Evolutionary conservation across 805 yeast species (phyloP).

Genomic region (Cyberlindnera mississippiensis): DNA sequence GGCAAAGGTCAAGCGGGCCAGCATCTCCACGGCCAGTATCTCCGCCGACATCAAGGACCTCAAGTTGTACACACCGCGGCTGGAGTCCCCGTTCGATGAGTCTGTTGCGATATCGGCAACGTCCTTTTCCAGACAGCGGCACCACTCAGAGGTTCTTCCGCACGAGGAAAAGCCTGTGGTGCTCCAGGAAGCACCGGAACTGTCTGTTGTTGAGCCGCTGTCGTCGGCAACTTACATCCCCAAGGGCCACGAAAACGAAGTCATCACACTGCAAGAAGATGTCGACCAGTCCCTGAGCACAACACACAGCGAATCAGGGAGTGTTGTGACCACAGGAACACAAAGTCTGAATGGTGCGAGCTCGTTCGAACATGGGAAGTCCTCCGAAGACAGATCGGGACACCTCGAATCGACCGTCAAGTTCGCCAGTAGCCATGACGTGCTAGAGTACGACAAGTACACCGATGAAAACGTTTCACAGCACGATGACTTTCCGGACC

Average conservation of each 20-base stretch:
- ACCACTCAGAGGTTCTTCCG: constrained; percentile 5
- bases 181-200: constrained; percentile 6
- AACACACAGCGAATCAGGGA: constrained; percentile 2
- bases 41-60: constrained; percentile 12
- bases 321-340: constrained; percentile 2
- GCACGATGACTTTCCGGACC: neutral
- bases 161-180: constrained; percentile 3
- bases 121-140: constrained; percentile 7
- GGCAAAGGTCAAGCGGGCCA: constrained; percentile 3
- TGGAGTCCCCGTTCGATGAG: constrained; percentile 14
- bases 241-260: constrained; percentile 43
- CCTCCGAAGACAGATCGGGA: neutral
- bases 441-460: constrained; percentile 10
- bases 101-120: neutral
- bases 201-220: constrained; percentile 46
- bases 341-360: neutral
- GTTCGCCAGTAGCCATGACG: constrained; percentile 14
- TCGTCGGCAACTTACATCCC: constrained; percentile 72
- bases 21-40: constrained; percentile 10
- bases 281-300: constrained; percentile 8
- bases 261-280: constrained; percentile 13
- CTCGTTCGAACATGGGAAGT: neutral
- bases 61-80: constrained; percentile 9
- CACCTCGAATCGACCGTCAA: constrained; percentile 5
- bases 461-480: constrained; percentile 7